Evolutionary conservation across 2,329 filamentous ascomycete species (phyloP), one percentile per base, ranked within the genome.

Genomic region (Colletotrichum agaves): DNA sequence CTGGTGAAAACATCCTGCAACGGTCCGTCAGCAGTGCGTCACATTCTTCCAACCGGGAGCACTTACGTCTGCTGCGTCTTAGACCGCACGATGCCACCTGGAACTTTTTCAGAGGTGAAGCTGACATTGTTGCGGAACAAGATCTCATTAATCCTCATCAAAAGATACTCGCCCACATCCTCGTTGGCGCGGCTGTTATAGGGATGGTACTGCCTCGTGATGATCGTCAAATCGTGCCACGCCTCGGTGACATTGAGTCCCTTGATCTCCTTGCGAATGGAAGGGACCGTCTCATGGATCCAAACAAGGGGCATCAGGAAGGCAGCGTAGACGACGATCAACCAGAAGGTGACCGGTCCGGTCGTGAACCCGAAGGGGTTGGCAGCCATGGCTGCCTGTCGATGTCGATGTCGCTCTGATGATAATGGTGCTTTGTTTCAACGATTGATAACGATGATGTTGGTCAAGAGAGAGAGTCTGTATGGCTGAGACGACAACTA

Each of bases 171-270:
- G 69, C 93, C 90, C 37, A 98, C 90, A 23, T 88, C 82, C 73
- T 97, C 94, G 76, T 98, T 98, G 68, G 88, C 85, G 67, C 85
- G 90, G 72, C 91, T 94, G 80, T 97, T 98, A 82, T 93, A 97
- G 0, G 96, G 95, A 76, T 97, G 96, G 75, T 92, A 96, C 1
- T 85, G 84, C 70, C 84, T 84, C 37, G 91, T 95, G 55, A 99
- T 85, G 62, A 85, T 82, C 69, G 93, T 88, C 35, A 99, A 84
- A 76, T 98, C 94, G 12, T 84, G 80, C 94, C 94, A 98, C 41
- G 95, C 93, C 79, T 97, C 90, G 2, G 90, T 91, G 60, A 98
- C 81, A 74, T 97, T 93, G 74, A 97, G 81, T 17, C 93, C 94
- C 41, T 87, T 86, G 5, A 80, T 80, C 10, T 79, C 82, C 43